These are phyloP conservation scores for Stromatinia cepivora DNA, from an alignment of 2,329 filamentous ascomycete genomes.

Conservation along the genomic window DNA sequence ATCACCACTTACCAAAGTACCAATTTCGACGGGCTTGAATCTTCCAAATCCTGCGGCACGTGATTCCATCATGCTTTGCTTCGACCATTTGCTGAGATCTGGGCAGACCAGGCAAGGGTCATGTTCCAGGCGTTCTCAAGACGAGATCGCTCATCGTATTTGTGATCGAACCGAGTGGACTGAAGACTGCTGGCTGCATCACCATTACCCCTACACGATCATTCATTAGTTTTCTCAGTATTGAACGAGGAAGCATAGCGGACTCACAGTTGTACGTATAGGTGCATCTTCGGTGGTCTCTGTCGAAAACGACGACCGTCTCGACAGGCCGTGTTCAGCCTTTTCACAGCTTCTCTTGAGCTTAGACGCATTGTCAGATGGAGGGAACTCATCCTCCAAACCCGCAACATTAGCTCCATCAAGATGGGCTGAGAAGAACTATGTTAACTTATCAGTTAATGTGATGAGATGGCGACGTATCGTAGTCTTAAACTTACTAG, in stretches of 20 bases:
- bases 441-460: background rate
- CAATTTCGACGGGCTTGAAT: no score
- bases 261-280: background rate
- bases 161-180: background rate
- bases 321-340: conserved; percentile 60
- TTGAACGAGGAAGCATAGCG: background rate
- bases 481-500: no score
- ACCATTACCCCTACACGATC: background rate
- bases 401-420: conserved; percentile 63
- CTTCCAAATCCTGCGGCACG: no score
- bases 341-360: conserved; percentile 86
- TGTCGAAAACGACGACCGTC: no score
- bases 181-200: background rate
- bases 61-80: no score
- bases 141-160: background rate
- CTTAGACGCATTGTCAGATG: conserved; percentile 81
- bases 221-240: background rate
- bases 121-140: background rate
- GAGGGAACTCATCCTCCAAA: conserved; percentile 72
- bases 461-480: background rate
- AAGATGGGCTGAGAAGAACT: conserved; percentile 37
- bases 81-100: background rate
- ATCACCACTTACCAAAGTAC: no score
- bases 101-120: background rate
- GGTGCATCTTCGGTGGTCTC: no score